These are phyloP conservation scores for Hebeloma cylindrosporum DNA, from an alignment of 768 basidiomycete species.

Conservation along the genomic window DNA sequence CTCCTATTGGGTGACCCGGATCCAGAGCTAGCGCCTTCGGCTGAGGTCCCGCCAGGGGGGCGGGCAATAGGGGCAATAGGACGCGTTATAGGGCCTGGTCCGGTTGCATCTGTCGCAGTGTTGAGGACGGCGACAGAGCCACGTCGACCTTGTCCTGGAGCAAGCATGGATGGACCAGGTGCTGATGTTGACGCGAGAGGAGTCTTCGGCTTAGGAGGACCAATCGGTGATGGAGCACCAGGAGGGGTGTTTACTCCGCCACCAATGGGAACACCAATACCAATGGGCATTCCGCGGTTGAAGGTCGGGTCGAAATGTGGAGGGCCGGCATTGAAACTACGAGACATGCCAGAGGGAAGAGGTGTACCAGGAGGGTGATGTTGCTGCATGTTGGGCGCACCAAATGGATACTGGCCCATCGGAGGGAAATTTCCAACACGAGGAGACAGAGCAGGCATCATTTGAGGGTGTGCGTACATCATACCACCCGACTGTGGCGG, in stretches of 20 bases:
- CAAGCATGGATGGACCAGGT: conserved; percentile 36
- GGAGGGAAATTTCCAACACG: conserved; percentile 50
- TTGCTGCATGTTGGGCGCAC: conserved; percentile 43
- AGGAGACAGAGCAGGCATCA: conserved; percentile 52
- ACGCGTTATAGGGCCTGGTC: conserved; percentile 61
- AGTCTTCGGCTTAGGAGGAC: conserved; percentile 49
- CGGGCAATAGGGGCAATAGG: conserved; percentile 64
- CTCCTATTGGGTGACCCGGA: conserved; percentile 57
- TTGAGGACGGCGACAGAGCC: conserved; percentile 32
- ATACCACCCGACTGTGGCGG: conserved; percentile 42
- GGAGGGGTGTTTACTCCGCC: conserved; percentile 22
- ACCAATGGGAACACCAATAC: conserved; percentile 26
- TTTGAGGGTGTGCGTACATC: conserved; percentile 42
- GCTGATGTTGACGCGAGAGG: conserved; percentile 36
- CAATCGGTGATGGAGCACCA: conserved; percentile 49
- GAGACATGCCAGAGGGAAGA: conserved; percentile 55
- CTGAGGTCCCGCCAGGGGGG: conserved; percentile 40
- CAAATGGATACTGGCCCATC: conserved; percentile 56
- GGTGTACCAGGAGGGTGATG: conserved; percentile 33
- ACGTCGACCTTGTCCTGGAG: conserved; percentile 50
- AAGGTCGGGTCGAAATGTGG: conserved; percentile 57
- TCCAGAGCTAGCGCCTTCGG: conserved; percentile 54
- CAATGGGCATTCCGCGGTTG: conserved; percentile 39
- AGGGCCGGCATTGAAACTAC: conserved; percentile 49
- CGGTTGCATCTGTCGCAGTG: conserved; percentile 27